Evolutionary conservation across 805 yeast species (phyloP).

Genomic region (Yueomyces sp.): DNA sequence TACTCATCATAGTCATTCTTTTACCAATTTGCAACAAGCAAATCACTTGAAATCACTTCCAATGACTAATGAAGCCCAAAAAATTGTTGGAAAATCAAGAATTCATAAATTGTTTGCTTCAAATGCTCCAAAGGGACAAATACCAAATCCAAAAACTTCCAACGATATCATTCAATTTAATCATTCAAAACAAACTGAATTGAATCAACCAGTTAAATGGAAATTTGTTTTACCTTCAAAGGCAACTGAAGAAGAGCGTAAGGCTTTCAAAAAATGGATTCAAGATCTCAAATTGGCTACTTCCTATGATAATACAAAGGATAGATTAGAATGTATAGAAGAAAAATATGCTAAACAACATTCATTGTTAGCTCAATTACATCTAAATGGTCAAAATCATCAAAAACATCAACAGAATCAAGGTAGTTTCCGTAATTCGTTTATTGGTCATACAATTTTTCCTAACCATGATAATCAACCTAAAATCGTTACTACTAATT

Average conservation of each 20-base stretch:
- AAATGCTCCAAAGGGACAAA: not conserved
- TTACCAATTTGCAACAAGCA: not conserved
- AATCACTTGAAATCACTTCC: conserved; percentile 3
- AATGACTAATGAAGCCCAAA: not conserved
- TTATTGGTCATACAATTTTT: not conserved
- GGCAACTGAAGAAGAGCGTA: conserved; percentile 29
- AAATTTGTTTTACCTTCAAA: conserved; percentile 14
- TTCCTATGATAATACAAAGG: conserved; percentile 31
- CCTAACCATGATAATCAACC: no score
- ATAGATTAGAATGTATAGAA: conserved; percentile 37
- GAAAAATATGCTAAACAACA: conserved; percentile 6
- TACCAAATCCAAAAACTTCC: not conserved
- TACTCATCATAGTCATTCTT: not conserved
- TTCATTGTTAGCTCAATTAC: not conserved
- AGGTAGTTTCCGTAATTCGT: not conserved
- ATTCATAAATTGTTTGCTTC: not conserved
- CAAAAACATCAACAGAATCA: not conserved
- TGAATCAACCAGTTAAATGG: conserved; percentile 12
- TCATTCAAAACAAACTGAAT: conserved; percentile 4
- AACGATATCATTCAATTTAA: conserved; percentile 4
- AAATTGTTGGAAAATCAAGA: not conserved
- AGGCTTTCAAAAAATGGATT: conserved; percentile 39
- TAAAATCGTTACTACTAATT: not conserved
- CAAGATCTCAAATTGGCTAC: conserved; percentile 41
- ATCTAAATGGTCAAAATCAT: not conserved